Percentiles rank a stretch among this genome's conserved stretches.
Evolutionary conservation across 225 moss, liverwort and hornwort genomes (phyloP).

Genomic region (Polytrichum formosum): DNA sequence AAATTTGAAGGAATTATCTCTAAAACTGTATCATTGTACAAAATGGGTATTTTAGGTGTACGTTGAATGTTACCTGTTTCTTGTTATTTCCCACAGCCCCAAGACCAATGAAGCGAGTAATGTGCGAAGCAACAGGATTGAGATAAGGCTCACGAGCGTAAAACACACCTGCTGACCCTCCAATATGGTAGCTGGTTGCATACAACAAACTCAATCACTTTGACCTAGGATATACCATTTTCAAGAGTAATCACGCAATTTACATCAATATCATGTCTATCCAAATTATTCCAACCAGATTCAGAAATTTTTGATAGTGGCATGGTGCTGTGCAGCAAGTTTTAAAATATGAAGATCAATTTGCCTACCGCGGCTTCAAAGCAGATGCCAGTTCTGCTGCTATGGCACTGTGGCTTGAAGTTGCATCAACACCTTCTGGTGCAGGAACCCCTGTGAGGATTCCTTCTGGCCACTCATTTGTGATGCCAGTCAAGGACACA

Average conservation of each 20-base stretch:
- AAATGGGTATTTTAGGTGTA: background rate
- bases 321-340: background rate
- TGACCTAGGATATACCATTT: background rate
- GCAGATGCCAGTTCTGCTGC: slow-evolving; percentile 79
- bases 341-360: background rate
- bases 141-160: slow-evolving; percentile 83
- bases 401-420: slow-evolving; percentile 53
- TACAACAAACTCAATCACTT: slow-evolving; percentile 18
- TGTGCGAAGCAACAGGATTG: slow-evolving; percentile 51
- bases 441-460: slow-evolving; percentile 42
- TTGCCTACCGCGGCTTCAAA: slow-evolving; percentile 85
- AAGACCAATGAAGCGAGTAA: slow-evolving; percentile 91
- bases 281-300: background rate
- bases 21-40: background rate
- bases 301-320: background rate
- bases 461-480: slow-evolving; percentile 96
- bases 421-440: slow-evolving; percentile 34
- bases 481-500: slow-evolving; percentile 65
- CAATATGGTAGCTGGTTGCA: slow-evolving; percentile 72
- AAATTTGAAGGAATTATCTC: background rate
- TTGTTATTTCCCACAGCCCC: slow-evolving; percentile 85
- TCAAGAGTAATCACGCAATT: background rate
- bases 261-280: background rate
- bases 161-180: slow-evolving; percentile 82
- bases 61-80: slow-evolving; percentile 57